Percentiles rank a stretch among this genome's conserved stretches.
These are phyloP conservation scores for Myriosclerotinia curreyana DNA, from an alignment of 2,329 filamentous ascomycete species.

Conservation along the genomic window DNA sequence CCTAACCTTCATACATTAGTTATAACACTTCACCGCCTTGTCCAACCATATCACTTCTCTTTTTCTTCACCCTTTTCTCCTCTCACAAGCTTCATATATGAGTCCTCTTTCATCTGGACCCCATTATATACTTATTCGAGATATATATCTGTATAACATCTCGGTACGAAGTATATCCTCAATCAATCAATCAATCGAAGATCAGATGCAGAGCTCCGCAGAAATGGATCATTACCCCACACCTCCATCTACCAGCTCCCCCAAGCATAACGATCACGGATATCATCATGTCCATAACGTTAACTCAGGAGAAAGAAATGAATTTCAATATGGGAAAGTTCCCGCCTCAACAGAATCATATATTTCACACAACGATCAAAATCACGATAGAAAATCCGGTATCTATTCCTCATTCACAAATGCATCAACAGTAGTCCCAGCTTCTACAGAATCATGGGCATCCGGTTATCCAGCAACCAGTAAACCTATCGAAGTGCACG, in stretches of 20 bases:
- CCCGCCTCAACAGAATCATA: not conserved
- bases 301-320: not conserved
- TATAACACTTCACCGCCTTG: no score
- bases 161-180: no score
- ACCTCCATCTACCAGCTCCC: slow-evolving; percentile 10
- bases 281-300: not conserved
- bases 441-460: slow-evolving; percentile 5
- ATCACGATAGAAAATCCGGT: not conserved
- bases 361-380: not conserved
- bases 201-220: not conserved
- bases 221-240: slow-evolving; percentile 13
- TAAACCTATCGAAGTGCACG: not conserved
- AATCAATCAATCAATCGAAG: not conserved
- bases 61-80: not conserved
- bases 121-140: not conserved
- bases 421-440: not conserved
- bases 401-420: slow-evolving; percentile 5
- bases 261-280: not conserved
- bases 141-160: slow-evolving; percentile 5
- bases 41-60: slow-evolving; percentile 7
- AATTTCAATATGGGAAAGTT: not conserved
- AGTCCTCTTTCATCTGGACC: not conserved
- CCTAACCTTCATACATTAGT: no score
- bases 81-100: slow-evolving; percentile 5
- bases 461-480: not conserved